Evolutionary conservation across 495 filamentous ascomycete species (phyloP).

Genomic region (Filosporella fistucella): DNA sequence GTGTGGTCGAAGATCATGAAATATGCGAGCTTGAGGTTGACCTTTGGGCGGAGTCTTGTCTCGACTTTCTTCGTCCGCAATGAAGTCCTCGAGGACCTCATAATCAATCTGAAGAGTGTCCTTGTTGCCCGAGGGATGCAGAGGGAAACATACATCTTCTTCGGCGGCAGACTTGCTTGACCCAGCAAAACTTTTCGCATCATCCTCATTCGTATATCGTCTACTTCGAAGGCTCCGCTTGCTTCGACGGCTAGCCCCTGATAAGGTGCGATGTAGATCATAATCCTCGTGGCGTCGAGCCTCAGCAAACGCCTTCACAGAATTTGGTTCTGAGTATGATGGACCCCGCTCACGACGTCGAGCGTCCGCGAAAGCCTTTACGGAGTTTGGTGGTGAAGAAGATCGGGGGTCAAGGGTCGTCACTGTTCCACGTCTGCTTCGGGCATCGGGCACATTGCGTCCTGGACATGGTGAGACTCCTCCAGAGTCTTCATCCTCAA

Average conservation of each 20-base stretch:
- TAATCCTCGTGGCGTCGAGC: slow-evolving; percentile 58
- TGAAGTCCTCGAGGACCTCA: slow-evolving; percentile 82
- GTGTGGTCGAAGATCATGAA: slow-evolving; percentile 50
- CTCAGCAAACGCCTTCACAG: slow-evolving; percentile 25
- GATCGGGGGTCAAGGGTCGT: slow-evolving; percentile 53
- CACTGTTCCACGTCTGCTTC: slow-evolving; percentile 42
- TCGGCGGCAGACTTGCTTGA: slow-evolving; percentile 57
- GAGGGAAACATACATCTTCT: slow-evolving; percentile 83
- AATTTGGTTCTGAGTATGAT: slow-evolving; percentile 40
- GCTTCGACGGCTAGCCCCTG: slow-evolving; percentile 55
- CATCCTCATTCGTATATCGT: slow-evolving; percentile 36
- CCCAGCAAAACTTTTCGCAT: slow-evolving; percentile 38
- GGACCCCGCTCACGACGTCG: slow-evolving; percentile 52
- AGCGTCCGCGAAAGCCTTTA: slow-evolving; percentile 91
- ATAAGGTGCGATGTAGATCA: slow-evolving; percentile 66
- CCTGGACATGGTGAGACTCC: slow-evolving; percentile 29
- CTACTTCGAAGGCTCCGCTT: slow-evolving; percentile 34
- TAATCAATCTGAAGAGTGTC: slow-evolving; percentile 67
- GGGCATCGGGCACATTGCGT: slow-evolving; percentile 14
- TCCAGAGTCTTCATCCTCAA: slow-evolving; percentile 73
- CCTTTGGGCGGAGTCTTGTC: slow-evolving; percentile 22
- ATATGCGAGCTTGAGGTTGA: slow-evolving; percentile 43
- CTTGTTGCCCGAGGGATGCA: slow-evolving; percentile 43
- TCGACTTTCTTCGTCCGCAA: slow-evolving; percentile 48
- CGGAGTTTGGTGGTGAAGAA: slow-evolving; percentile 88